phyloP scores from a whole-genome alignment of 345 rosid genomes.

The Eucalyptus curtisii region DNA sequence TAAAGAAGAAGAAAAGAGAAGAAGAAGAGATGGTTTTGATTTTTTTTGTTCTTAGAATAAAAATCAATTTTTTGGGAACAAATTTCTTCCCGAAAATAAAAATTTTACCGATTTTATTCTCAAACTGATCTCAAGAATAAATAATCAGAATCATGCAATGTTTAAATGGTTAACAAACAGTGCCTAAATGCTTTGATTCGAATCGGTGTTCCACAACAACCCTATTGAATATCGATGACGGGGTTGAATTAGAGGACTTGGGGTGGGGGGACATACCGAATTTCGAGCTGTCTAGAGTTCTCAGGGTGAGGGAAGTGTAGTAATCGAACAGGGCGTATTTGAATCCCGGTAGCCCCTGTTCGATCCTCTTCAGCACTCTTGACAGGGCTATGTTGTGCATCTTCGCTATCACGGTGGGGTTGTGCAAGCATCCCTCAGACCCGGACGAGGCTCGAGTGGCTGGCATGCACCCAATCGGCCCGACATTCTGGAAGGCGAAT shows the following conservation, averaged over 20 bases:
- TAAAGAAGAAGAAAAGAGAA: too few species aligned
- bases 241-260: not conserved
- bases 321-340: slow-evolving; percentile 1
- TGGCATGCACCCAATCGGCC: slow-evolving; percentile 15
- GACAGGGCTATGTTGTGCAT: slow-evolving; percentile 9
- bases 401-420: not conserved
- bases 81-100: too few species aligned
- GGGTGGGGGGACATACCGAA: not conserved
- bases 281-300: not conserved
- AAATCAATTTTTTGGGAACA: too few species aligned
- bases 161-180: too few species aligned
- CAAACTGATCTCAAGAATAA: too few species aligned
- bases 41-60: too few species aligned
- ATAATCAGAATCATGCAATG: too few species aligned
- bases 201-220: not conserved
- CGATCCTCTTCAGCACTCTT: not conserved
- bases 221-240: not conserved
- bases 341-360: not conserved
- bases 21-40: too few species aligned
- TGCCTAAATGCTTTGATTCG: not conserved
- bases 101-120: too few species aligned
- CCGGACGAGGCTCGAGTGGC: not conserved
- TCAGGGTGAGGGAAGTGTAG: not conserved
- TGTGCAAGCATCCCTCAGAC: not conserved
- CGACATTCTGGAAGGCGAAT: slow-evolving; percentile 7